Conservation (phyloP, 2,329 filamentous ascomycete species). For the Aaosphaeria pasadenensis region DNA sequence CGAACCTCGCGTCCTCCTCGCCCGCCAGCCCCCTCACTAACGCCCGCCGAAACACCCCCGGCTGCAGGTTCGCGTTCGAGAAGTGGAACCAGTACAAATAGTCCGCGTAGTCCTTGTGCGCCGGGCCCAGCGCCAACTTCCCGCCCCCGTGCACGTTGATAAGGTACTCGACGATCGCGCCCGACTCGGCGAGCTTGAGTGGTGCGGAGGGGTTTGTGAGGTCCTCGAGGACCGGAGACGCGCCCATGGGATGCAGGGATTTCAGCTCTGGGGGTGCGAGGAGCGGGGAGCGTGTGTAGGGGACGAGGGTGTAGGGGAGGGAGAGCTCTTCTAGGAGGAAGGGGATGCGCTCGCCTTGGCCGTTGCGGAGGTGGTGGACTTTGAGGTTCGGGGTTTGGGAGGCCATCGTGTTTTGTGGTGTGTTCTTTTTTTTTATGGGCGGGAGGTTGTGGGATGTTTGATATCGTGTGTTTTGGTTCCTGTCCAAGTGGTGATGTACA, state of each 20-base stretch:
- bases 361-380: conserved; percentile 41
- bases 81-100: conserved; percentile 67
- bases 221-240: conserved; percentile 61
- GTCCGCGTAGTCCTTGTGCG: conserved; percentile 52
- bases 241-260: conserved; percentile 44
- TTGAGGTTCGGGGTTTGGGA: conserved; percentile 16
- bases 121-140: conserved; percentile 45
- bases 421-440: no score
- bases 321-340: conserved; percentile 65
- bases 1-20: conserved; percentile 31
- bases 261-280: conserved; percentile 32
- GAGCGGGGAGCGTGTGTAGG: conserved; percentile 48
- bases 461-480: no score
- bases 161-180: conserved; percentile 63
- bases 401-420: background rate
- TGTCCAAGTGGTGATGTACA: no score
- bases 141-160: conserved; percentile 50
- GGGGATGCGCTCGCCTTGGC: conserved; percentile 62
- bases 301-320: conserved; percentile 51
- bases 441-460: no score
- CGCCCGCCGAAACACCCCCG: conserved; percentile 31
- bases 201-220: conserved; percentile 41
- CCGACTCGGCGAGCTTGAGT: conserved; percentile 57
- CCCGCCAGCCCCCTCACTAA: conserved; percentile 26
- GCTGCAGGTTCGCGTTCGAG: conserved; percentile 42